These are phyloP conservation scores for Cordyceps cateniannulata DNA, from an alignment of 2,329 filamentous ascomycete species.

Conservation along the genomic window DNA sequence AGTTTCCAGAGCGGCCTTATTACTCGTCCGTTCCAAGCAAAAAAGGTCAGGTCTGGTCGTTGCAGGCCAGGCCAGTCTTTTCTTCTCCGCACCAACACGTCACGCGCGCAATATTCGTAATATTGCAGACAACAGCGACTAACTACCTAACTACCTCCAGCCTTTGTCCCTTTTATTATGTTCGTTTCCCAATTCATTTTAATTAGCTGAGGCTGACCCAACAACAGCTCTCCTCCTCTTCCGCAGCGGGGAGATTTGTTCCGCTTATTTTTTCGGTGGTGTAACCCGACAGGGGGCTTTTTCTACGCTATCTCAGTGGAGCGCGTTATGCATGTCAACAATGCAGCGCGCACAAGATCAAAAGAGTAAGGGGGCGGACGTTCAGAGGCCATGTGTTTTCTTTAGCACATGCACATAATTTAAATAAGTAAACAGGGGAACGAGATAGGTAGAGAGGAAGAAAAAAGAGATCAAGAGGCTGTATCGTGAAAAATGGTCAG, in stretches of 20 bases:
- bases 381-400: background rate
- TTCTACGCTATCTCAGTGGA: background rate
- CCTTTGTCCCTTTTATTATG: background rate
- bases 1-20: background rate
- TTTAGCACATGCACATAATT: constrained; percentile 11
- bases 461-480: background rate
- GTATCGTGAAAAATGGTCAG: background rate
- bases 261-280: no score
- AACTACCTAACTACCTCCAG: no score
- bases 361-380: background rate
- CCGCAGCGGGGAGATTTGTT: background rate
- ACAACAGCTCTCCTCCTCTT: background rate
- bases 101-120: background rate
- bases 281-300: background rate
- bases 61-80: background rate
- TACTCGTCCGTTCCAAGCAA: no score
- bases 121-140: background rate
- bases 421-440: background rate
- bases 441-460: background rate
- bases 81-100: background rate
- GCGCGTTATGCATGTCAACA: constrained; percentile 13
- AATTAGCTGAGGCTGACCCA: constrained; percentile 1
- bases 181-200: constrained; percentile 3
- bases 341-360: background rate
- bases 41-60: background rate